phyloP scores from a whole-genome alignment of 1,284 basidiomycete genomes.

The Cutaneotrichosporon sp. region DNA sequence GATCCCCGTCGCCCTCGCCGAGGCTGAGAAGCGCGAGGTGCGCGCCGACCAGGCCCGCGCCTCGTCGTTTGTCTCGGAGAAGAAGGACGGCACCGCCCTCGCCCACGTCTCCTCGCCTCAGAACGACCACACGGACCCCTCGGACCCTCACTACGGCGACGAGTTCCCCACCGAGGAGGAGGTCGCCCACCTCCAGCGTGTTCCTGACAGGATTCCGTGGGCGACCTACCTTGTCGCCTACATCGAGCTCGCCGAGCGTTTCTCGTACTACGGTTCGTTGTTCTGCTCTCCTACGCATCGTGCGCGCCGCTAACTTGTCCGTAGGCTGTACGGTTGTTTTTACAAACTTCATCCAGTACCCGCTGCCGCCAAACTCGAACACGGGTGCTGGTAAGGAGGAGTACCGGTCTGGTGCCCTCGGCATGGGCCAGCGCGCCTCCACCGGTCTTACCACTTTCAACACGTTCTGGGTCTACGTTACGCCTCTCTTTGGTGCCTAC shows the following conservation, averaged over 20 bases:
- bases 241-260: constrained; percentile 51
- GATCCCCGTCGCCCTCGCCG: neutral
- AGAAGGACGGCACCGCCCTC: neutral
- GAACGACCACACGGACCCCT: neutral
- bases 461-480: constrained; percentile 42
- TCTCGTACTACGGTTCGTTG: constrained; percentile 21
- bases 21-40: neutral
- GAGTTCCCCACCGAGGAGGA: constrained; percentile 22
- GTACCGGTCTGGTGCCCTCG: constrained; percentile 61
- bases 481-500: constrained; percentile 54
- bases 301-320: neutral
- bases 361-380: constrained; percentile 65
- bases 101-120: neutral
- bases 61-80: neutral
- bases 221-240: constrained; percentile 19
- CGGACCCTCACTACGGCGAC: constrained; percentile 1
- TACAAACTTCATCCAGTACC: constrained; percentile 40
- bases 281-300: neutral
- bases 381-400: constrained; percentile 65
- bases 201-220: constrained; percentile 12
- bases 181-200: constrained; percentile 7
- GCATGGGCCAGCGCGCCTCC: constrained; percentile 34
- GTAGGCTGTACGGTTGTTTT: constrained; percentile 16
- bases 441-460: constrained; percentile 37
- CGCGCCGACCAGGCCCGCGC: neutral